A percentile compares a stretch with the other conserved stretches of the same genome.
These are phyloP conservation scores for Emergomyces africanus DNA, from an alignment of 2,329 filamentous ascomycete species.

Conservation along the genomic window DNA sequence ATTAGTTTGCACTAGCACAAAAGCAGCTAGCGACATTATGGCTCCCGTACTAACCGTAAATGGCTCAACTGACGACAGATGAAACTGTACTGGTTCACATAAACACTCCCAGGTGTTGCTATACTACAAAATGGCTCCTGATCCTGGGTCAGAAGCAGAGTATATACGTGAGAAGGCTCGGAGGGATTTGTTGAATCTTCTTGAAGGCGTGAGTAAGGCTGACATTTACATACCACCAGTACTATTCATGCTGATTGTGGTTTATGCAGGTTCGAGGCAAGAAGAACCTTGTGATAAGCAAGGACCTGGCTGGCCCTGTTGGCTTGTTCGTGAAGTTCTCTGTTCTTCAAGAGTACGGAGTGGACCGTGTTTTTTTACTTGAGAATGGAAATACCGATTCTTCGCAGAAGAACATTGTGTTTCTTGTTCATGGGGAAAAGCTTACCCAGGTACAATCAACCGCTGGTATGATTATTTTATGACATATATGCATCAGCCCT, in stretches of 20 bases:
- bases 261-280: constrained; percentile 75
- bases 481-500: constrained; percentile 12
- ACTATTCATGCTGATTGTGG: constrained; percentile 22
- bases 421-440: constrained; percentile 83
- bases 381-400: constrained; percentile 94
- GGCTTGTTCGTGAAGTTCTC: constrained; percentile 91
- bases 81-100: neutral
- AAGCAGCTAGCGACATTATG: no score
- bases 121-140: constrained; percentile 27
- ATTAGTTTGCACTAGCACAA: neutral
- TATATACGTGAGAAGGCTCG: constrained; percentile 48
- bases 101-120: neutral
- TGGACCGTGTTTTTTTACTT: constrained; percentile 93
- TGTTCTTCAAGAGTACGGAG: constrained; percentile 89
- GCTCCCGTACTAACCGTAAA: neutral
- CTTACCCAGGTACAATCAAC: constrained; percentile 71
- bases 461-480: constrained; percentile 54
- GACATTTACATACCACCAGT: constrained; percentile 12
- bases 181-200: constrained; percentile 76
- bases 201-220: constrained; percentile 76
- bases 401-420: constrained; percentile 88
- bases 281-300: constrained; percentile 94
- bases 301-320: constrained; percentile 75
- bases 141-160: constrained; percentile 33
- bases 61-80: neutral